These are phyloP conservation scores for Arthrinium phaeospermum DNA, from an alignment of 2,329 filamentous ascomycete species.

Conservation along the genomic window DNA sequence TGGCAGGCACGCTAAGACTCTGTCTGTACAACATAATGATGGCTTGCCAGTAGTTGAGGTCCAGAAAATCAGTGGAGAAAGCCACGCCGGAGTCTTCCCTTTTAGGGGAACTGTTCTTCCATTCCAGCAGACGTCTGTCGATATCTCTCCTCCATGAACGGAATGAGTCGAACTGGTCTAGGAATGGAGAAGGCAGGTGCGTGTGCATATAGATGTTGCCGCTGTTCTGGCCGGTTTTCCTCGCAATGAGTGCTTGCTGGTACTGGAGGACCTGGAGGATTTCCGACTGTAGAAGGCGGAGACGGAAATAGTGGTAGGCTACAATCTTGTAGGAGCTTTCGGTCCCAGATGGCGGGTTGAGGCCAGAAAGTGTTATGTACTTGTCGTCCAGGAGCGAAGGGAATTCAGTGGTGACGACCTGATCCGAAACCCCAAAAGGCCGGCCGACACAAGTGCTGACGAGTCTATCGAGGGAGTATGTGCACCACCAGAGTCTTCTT, in stretches of 20 bases:
- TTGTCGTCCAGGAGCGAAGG: constrained; percentile 87
- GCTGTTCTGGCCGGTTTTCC: constrained; percentile 67
- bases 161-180: constrained; percentile 84
- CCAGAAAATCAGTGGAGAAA: constrained; percentile 88
- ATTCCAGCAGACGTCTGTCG: constrained; percentile 80
- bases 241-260: constrained; percentile 82
- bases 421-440: constrained; percentile 94
- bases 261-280: constrained; percentile 93
- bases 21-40: constrained; percentile 96
- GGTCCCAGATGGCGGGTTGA: constrained; percentile 65
- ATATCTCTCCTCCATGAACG: constrained; percentile 88
- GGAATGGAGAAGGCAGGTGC: constrained; percentile 81
- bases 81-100: constrained; percentile 82
- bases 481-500: constrained; percentile 93
- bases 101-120: constrained; percentile 83
- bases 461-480: constrained; percentile 92
- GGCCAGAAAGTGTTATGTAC: constrained; percentile 82
- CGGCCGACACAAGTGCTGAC: constrained; percentile 93
- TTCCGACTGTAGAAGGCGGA: constrained; percentile 89
- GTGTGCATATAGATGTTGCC: constrained; percentile 78
- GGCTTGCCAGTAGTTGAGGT: constrained; percentile 97
- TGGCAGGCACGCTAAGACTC: constrained; percentile 82
- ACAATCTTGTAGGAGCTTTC: constrained; percentile 88
- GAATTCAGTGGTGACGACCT: constrained; percentile 94
- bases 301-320: constrained; percentile 88